These are phyloP conservation scores for Bryum argenteum DNA, from an alignment of 225 moss, liverwort and hornwort genomes.

Conservation along the genomic window DNA sequence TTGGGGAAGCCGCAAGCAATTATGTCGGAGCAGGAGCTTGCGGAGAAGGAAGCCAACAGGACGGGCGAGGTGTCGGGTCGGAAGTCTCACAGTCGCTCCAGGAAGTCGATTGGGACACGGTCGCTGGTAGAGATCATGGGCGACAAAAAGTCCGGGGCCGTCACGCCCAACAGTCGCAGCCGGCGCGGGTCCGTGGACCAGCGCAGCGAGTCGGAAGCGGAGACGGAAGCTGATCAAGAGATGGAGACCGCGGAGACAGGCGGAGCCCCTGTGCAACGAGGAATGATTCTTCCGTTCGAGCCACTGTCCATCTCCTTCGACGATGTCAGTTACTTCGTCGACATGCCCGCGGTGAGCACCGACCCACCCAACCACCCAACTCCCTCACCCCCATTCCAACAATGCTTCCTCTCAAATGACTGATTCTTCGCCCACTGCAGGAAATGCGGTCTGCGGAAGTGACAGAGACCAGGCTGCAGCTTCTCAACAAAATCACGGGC, in stretches of 20 bases:
- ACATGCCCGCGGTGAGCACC: conserved; percentile 64
- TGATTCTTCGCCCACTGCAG: conserved; percentile 40
- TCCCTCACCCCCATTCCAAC: not conserved
- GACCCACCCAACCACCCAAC: too few relatives aligned
- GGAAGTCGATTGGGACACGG: conserved; percentile 32
- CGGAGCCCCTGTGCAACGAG: conserved; percentile 39
- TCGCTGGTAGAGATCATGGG: conserved; percentile 45
- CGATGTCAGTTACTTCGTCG: conserved; percentile 71
- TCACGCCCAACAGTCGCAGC: conserved; percentile 31
- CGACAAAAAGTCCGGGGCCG: conserved; percentile 26
- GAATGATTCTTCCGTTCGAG: conserved; percentile 73
- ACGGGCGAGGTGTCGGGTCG: conserved; percentile 36
- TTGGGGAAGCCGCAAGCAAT: conserved; percentile 65
- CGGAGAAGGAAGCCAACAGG: conserved; percentile 53
- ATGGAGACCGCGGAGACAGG: conserved; percentile 37
- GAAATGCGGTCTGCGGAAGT: conserved; percentile 63
- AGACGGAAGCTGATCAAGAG: conserved; percentile 6
- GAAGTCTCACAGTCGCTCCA: conserved; percentile 36
- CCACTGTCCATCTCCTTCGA: conserved; percentile 72
- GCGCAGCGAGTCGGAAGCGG: conserved; percentile 32
- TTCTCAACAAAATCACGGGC: conserved; percentile 60
- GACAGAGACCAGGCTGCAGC: conserved; percentile 49
- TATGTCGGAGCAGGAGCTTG: conserved; percentile 59
- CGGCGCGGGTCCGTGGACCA: conserved; percentile 24
- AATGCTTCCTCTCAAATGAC: not conserved